phyloP scores from a whole-genome alignment of 768 basidiomycete genomes.

The Ramaria sp. region DNA sequence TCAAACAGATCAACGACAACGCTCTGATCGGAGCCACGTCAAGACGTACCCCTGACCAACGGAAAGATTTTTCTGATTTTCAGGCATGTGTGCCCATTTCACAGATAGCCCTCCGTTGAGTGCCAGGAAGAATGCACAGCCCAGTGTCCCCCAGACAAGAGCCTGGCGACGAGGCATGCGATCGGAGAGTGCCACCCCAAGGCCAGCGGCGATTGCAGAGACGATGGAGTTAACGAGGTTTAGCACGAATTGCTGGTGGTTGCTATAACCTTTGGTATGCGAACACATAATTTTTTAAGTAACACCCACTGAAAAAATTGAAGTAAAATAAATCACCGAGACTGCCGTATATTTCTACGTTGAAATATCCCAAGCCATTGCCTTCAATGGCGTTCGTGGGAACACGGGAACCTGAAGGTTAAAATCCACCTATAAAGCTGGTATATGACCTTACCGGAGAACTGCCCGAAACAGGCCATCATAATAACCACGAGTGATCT shows the following conservation, averaged over 20 bases:
- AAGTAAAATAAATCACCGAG: conserved; percentile 12
- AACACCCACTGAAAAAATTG: background rate
- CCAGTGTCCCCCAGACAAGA: conserved; percentile 23
- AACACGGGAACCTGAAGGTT: conserved; percentile 30
- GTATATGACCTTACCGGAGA: conserved; percentile 8
- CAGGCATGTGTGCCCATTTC: conserved; percentile 12
- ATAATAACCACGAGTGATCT: conserved; percentile 37
- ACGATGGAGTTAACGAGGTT: conserved; percentile 24
- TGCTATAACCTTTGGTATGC: conserved; percentile 11
- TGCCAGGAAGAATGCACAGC: conserved; percentile 16
- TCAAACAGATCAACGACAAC: background rate
- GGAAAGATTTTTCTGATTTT: conserved; percentile 10
- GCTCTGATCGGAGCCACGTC: background rate
- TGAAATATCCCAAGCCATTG: conserved; percentile 38
- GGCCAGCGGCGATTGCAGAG: conserved; percentile 21
- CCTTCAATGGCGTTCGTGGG: conserved; percentile 25
- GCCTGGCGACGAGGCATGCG: conserved; percentile 21
- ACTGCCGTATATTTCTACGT: conserved; percentile 18
- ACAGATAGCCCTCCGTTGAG: conserved; percentile 16
- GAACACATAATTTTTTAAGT: background rate
- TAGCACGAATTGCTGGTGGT: conserved; percentile 21
- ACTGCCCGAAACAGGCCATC: conserved; percentile 23
- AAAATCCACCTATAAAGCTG: conserved; percentile 30
- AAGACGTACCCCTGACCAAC: conserved; percentile 18
- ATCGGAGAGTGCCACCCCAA: conserved; percentile 22